Evolutionary conservation across 805 yeast species (phyloP).

Genomic region (Spathaspora boniae): DNA sequence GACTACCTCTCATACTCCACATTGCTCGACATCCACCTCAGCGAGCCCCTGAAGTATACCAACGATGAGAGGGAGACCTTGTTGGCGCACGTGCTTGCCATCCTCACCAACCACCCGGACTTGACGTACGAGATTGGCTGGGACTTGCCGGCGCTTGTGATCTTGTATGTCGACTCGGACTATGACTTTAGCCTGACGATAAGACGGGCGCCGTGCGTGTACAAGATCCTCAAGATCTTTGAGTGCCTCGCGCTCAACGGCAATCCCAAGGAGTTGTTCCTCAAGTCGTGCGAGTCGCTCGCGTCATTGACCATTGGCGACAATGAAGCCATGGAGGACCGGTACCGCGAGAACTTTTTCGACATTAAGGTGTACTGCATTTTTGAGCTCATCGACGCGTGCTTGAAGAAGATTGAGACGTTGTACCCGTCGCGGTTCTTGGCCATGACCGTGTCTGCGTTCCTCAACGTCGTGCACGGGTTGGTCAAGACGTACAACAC

Average conservation of each 20-base stretch:
- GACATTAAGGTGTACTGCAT: slow-evolving; percentile 62
- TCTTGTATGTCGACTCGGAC: slow-evolving; percentile 49
- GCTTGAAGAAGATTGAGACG: slow-evolving; percentile 60
- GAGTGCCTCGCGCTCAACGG: slow-evolving; percentile 65
- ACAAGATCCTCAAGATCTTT: slow-evolving; percentile 46
- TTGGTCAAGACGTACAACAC: slow-evolving; percentile 5
- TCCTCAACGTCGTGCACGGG: slow-evolving; percentile 42
- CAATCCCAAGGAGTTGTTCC: slow-evolving; percentile 74
- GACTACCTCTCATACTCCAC: slow-evolving; percentile 76
- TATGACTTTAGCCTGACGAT: slow-evolving; percentile 22
- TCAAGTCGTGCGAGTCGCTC: slow-evolving; percentile 68
- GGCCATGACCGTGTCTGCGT: slow-evolving; percentile 60
- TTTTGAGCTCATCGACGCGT: slow-evolving; percentile 59
- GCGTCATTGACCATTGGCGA: slow-evolving; percentile 28
- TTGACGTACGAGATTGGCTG: slow-evolving; percentile 74
- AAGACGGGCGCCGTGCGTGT: slow-evolving; percentile 38
- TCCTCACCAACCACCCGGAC: slow-evolving; percentile 43
- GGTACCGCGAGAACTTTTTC: slow-evolving; percentile 28
- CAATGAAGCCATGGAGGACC: slow-evolving; percentile 10
- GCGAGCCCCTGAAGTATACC: slow-evolving; percentile 43
- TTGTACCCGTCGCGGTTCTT: slow-evolving; percentile 77
- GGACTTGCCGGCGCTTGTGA: slow-evolving; percentile 77
- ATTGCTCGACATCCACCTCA: slow-evolving; percentile 57
- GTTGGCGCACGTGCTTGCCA: slow-evolving; percentile 42
- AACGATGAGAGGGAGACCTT: slow-evolving; percentile 48